Base-by-base conservation (phyloP, 148 eudicot genomes). In the Euryodendron excelsum region DNA sequence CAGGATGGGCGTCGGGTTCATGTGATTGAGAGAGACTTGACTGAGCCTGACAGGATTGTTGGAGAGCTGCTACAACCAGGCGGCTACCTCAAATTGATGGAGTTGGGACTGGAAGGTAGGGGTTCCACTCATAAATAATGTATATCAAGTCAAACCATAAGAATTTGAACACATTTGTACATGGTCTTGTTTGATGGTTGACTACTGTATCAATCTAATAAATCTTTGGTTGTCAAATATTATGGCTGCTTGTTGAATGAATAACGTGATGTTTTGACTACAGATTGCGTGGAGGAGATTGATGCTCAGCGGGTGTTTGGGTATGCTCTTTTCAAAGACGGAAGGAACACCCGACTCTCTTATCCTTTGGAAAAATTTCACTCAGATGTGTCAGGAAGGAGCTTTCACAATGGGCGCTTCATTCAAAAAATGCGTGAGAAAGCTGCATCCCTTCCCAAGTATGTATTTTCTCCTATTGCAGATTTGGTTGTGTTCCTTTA, bases 61-160 rank as follows among this genome's bases (percentile, higher is more conserved):
- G 97, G 97, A 14, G 97, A 91, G 84, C 87, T 93, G 78, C 85
- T 93, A 34, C 97, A 93, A 65, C 97, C 97, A 28, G 95, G 96
- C 48, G 98, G 98, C 52, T 93, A 86, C 72, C 93, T 93, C 65
- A 91, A 86, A 72, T 85, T 93, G 61, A 84, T 88, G 33, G 98
- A 93, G 74, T 76, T 93, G 80, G 98, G 91, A 36, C 85, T 93
- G 74, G 87, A 90, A 90, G 98, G 98, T 93, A 80, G 20, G 60
- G 4, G 53, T n/a, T 36, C 14, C 45, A 36, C 8, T n/a, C 41
- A 13, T 44, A 45, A 45, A 34, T 8, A 37, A 27, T 8, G 8
- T 30, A 44, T 28, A 30, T 30, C 12, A 23, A 37, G 36, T 74
- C 33, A 20, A 73, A 55, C 55, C 21, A 74, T 31, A 18, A 1